These are phyloP conservation scores for Colletotrichum simmondsii DNA, from an alignment of 2,329 filamentous ascomycete species.

Conservation along the genomic window DNA sequence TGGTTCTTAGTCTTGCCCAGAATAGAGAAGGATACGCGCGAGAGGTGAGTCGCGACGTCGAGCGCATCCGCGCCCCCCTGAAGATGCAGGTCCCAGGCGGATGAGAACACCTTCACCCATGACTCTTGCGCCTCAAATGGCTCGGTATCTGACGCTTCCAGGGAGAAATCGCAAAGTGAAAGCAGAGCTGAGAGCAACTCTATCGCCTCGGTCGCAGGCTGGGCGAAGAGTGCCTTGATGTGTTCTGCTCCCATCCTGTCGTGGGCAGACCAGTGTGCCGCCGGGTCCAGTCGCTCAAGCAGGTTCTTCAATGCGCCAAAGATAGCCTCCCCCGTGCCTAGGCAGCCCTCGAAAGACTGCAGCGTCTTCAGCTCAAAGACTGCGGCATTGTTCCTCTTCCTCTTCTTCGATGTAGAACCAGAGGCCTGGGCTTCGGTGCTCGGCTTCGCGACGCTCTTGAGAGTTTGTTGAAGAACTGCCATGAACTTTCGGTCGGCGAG, in stretches of 20 bases:
- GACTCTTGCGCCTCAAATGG: slow-evolving; percentile 49
- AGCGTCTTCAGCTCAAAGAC: slow-evolving; percentile 53
- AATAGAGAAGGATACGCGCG: slow-evolving; percentile 50
- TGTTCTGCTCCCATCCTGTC: slow-evolving; percentile 67
- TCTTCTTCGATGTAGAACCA: slow-evolving; percentile 49
- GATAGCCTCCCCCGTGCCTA: slow-evolving; percentile 59
- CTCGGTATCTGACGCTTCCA: slow-evolving; percentile 45
- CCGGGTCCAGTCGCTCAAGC: slow-evolving; percentile 55
- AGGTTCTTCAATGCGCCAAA: slow-evolving; percentile 59
- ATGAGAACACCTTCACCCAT: slow-evolving; percentile 59
- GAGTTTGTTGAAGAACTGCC: slow-evolving; percentile 71
- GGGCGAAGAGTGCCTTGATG: slow-evolving; percentile 66
- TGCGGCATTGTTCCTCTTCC: slow-evolving; percentile 55
- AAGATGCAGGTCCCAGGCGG: slow-evolving; percentile 66
- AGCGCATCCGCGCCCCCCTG: slow-evolving; percentile 58
- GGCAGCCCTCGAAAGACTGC: slow-evolving; percentile 50
- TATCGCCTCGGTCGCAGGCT: slow-evolving; percentile 58
- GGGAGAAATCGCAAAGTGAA: slow-evolving; percentile 53
- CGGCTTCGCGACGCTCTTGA: slow-evolving; percentile 65
- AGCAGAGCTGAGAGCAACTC: slow-evolving; percentile 58
- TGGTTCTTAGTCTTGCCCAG: slow-evolving; percentile 52
- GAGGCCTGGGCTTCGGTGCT: slow-evolving; percentile 39
- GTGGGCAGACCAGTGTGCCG: slow-evolving; percentile 48
- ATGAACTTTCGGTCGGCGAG: slow-evolving; percentile 78
- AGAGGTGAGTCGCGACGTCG: slow-evolving; percentile 61